phyloP scores from a whole-genome alignment of 352 stramenopile species.

The Thraustotheca clavata region DNA sequence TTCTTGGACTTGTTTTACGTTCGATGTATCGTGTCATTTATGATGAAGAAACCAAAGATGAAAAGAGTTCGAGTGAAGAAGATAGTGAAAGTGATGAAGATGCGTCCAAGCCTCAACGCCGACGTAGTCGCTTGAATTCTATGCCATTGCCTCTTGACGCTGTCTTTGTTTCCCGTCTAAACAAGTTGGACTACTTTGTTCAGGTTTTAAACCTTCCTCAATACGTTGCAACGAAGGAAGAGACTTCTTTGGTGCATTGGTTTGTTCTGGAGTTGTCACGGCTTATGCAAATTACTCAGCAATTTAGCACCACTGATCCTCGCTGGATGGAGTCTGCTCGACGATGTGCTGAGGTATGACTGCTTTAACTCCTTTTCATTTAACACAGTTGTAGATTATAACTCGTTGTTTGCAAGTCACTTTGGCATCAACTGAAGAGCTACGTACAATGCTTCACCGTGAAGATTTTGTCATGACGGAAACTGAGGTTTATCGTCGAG shows the following conservation, averaged over 20 bases:
- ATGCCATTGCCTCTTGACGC: conserved; percentile 11
- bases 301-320: background rate
- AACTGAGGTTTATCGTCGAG: conserved; percentile 60
- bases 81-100: background rate
- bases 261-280: conserved; percentile 59
- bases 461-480: conserved; percentile 64
- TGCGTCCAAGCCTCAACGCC: background rate
- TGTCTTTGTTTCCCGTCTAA: conserved; percentile 63
- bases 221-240: conserved; percentile 55
- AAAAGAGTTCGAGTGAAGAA: background rate
- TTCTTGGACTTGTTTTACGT: conserved; percentile 61
- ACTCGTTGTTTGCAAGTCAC: conserved; percentile 26
- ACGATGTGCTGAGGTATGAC: conserved; percentile 14
- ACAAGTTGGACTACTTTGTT: conserved; percentile 81
- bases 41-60: conserved; percentile 26
- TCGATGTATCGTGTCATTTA: conserved; percentile 55
- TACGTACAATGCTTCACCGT: conserved; percentile 40
- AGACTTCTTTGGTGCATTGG: conserved; percentile 70
- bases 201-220: conserved; percentile 67
- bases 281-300: conserved; percentile 49
- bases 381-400: background rate
- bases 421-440: conserved; percentile 58
- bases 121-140: conserved; percentile 18
- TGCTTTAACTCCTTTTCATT: background rate
- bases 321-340: conserved; percentile 11